Evolutionary conservation across 164 flowering plant genomes (phyloP), one percentile per base, ranked within the genome.

Genomic region (Nelumbo lutea): DNA sequence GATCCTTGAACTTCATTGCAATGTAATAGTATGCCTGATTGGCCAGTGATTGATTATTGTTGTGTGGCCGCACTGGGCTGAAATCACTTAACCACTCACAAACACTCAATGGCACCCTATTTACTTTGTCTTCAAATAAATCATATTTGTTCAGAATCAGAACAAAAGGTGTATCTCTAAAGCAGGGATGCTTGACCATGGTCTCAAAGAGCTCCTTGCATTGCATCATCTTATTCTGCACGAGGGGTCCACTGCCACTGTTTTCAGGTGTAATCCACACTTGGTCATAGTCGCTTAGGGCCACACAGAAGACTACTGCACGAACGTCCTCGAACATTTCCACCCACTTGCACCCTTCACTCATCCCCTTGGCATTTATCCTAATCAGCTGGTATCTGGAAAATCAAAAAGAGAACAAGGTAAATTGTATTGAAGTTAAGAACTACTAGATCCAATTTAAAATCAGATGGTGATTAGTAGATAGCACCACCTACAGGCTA

Each of bases 241-340:
- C 80, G 53, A 77, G 58, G 27, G 73, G n/a, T 7, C 84, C 85
- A 55, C 81, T 80, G 48, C 81, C 80, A 57, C 75, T 72, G 59
- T 66, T 75, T 27, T 87, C 91, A 1, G 87, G 74, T 42, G 84
- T 56, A 53, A 80, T 44, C 57, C 78, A 81, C 73, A 86, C 65
- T 64, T 93, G 96, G 73, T 96, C 96, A 55, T 88, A 96, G 76
- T 96, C 96, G 62, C 95, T 84, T 14, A 96, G 83, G 42, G 97
- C 76, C 4, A 85, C 84, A 64, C 96, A 93, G 82, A 91, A 96
- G 64, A 90, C 81, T 3, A 93, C 91, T 1, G 77, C 95, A 1
- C 95, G 90, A 4, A 91, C 99, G 58, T 96, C 99, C 83, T 96
- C 99, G 66, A 96, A 96, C 99, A 96, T 96, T 73, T 90, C 95